Evolutionary conservation across 805 yeast species (phyloP).

Genomic region (Hanseniaspora lindneri): DNA sequence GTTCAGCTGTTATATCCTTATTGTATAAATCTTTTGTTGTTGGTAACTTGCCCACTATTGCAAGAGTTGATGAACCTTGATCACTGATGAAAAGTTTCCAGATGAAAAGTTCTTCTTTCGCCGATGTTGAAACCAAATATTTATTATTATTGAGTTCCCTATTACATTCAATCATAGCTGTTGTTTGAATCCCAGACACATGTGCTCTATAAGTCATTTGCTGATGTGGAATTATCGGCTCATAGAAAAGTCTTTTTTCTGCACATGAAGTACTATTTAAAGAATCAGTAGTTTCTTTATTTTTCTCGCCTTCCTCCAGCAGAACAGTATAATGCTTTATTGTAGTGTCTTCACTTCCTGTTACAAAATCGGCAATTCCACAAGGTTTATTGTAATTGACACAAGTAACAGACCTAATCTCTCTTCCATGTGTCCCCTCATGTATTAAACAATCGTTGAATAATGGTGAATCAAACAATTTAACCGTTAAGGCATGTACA

Average conservation of each 20-base stretch:
- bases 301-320: no score
- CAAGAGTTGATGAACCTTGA: slow-evolving; percentile 35
- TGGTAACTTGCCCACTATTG: slow-evolving; percentile 41
- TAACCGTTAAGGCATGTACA: neutral
- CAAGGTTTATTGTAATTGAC: slow-evolving; percentile 24
- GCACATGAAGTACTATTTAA: neutral
- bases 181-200: slow-evolving; percentile 73
- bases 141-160: slow-evolving; percentile 47
- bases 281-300: neutral
- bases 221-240: slow-evolving; percentile 20
- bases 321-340: slow-evolving; percentile 42
- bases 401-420: slow-evolving; percentile 57
- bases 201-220: slow-evolving; percentile 64
- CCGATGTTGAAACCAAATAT: slow-evolving; percentile 49
- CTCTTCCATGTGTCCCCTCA: slow-evolving; percentile 83
- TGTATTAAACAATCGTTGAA: slow-evolving; percentile 30
- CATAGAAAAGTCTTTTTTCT: no score
- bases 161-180: neutral
- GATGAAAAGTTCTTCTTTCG: slow-evolving; percentile 75
- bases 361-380: slow-evolving; percentile 38
- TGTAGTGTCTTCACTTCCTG: slow-evolving; percentile 86
- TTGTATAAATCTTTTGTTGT: slow-evolving; percentile 26
- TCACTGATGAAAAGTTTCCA: slow-evolving; percentile 50
- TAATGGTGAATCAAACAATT: neutral
- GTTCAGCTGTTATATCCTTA: neutral